Evolutionary conservation across 2,329 filamentous ascomycete species (phyloP), one percentile per base, ranked within the genome.

Genomic region (Sporothrix mexicana): DNA sequence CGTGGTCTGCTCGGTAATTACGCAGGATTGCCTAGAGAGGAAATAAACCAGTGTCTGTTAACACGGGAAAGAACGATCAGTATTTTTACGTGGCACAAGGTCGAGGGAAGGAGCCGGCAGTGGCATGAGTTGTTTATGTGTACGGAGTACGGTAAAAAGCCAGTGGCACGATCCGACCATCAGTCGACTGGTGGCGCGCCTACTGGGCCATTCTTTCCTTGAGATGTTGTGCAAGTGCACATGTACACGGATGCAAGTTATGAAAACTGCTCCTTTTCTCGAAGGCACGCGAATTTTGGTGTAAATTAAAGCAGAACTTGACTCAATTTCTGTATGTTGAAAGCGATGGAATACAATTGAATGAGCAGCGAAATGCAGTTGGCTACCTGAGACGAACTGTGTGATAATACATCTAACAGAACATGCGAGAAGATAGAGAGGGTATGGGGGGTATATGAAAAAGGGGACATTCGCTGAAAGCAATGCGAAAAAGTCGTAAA

Each of bases 401-500:
- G 62, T 49, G 45, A 30, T 68, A 30, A 5, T 68, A 68, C 64
- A 68, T 20, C 23, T 3, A 30, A 36, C 55, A 61, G 30, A 61
- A n/a, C 55, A 17, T 49, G n/a, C 13, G 36, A 66, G 13, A n/a
- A 13, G 8, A 53, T 41, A 15, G 17, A 20, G 15, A 17, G 47
- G 47, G 53, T 53, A 36, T 7, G 57, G 45, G 41, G 64, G 45
- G 47, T 68, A 68, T 68, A 53, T 43, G 66, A 68, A 68, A 36
- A 36, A 49, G 15, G 62, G 30, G 47, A 51, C 20, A 10, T 12
- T 10, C 64, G 64, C 64, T 51, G 64, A 41, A 9, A 67, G n/a
- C 17, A 64, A 51, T 8, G 45, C 9, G 12, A 51, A 53, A 30
- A n/a, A 66, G 20, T 12, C n/a, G 13, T 25, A 23, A 36, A 12